These are phyloP conservation scores for Tolypocladium tropicale DNA, from an alignment of 2,329 filamentous ascomycete species.

Conservation along the genomic window DNA sequence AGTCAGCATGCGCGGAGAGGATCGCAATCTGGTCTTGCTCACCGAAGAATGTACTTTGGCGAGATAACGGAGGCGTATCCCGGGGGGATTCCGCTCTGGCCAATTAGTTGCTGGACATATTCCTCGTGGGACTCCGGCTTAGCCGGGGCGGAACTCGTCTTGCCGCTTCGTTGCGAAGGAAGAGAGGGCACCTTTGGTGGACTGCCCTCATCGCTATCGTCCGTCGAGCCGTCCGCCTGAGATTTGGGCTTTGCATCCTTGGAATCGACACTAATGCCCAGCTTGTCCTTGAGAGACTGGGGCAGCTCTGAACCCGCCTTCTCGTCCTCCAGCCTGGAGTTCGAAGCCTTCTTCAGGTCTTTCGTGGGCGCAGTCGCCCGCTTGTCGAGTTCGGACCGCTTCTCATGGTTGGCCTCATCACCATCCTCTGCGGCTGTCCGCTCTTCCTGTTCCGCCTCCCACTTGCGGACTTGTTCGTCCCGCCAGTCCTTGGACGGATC, in stretches of 20 bases:
- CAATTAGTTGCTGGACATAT: constrained; percentile 36
- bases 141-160: not conserved
- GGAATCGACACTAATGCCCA: constrained; percentile 8
- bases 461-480: constrained; percentile 31
- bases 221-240: not conserved
- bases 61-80: constrained; percentile 38
- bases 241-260: constrained; percentile 6
- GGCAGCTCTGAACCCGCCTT: constrained; percentile 19
- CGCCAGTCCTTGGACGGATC: constrained; percentile 36
- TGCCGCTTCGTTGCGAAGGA: not conserved
- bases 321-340: constrained; percentile 7
- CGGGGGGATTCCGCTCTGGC: constrained; percentile 32
- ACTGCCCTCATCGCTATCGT: constrained; percentile 1
- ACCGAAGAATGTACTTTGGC: constrained; percentile 52
- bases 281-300: constrained; percentile 20
- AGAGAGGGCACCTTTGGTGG: not conserved
- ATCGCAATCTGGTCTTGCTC: constrained; percentile 21
- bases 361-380: constrained; percentile 7
- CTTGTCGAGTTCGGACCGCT: constrained; percentile 5
- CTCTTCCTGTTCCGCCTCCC: constrained; percentile 29
- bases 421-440: constrained; percentile 12
- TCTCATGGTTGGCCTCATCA: not conserved
- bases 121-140: constrained; percentile 43
- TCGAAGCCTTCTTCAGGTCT: constrained; percentile 7
- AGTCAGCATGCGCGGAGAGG: constrained; percentile 12